These are phyloP conservation scores for Boletus pseudo-olivaceus DNA, from an alignment of 768 basidiomycete genomes.

Conservation along the genomic window DNA sequence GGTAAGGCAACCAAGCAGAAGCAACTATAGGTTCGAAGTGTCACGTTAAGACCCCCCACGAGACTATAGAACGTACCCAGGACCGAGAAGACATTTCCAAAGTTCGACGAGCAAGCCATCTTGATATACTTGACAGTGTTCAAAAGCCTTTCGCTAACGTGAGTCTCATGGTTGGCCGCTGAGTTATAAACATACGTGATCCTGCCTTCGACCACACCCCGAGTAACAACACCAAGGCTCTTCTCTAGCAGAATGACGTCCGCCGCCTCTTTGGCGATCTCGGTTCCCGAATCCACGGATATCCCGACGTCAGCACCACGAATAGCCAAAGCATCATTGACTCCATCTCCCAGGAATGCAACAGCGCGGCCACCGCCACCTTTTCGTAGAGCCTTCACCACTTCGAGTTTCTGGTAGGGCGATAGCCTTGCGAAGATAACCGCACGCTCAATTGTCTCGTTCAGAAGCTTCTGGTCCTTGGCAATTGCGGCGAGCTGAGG, in stretches of 20 bases:
- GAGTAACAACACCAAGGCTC: constrained; percentile 32
- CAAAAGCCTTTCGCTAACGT: constrained; percentile 27
- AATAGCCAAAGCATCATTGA: constrained; percentile 32
- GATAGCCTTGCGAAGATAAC: constrained; percentile 32
- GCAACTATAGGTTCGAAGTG: constrained; percentile 21
- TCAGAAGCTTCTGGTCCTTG: constrained; percentile 24
- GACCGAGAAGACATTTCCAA: constrained; percentile 34
- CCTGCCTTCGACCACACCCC: constrained; percentile 32
- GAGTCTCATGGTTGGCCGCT: not conserved
- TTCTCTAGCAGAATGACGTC: constrained; percentile 37
- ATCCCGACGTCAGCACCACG: constrained; percentile 33
- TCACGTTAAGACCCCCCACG: not conserved
- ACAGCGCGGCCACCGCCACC: constrained; percentile 28
- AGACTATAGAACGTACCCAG: constrained; percentile 18
- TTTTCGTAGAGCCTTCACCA: constrained; percentile 29
- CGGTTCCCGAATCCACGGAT: constrained; percentile 32
- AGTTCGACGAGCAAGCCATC: constrained; percentile 37
- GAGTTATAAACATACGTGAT: constrained; percentile 26
- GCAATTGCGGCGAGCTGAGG: constrained; percentile 27
- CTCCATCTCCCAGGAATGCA: constrained; percentile 31
- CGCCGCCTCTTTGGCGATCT: constrained; percentile 38
- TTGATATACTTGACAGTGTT: constrained; percentile 38
- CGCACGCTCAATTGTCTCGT: constrained; percentile 30
- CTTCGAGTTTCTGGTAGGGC: constrained; percentile 33
- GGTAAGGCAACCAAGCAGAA: constrained; percentile 37